Conservation (phyloP, 1,284 basidiomycete genomes). For the Moniliophthora roreri region DNA sequence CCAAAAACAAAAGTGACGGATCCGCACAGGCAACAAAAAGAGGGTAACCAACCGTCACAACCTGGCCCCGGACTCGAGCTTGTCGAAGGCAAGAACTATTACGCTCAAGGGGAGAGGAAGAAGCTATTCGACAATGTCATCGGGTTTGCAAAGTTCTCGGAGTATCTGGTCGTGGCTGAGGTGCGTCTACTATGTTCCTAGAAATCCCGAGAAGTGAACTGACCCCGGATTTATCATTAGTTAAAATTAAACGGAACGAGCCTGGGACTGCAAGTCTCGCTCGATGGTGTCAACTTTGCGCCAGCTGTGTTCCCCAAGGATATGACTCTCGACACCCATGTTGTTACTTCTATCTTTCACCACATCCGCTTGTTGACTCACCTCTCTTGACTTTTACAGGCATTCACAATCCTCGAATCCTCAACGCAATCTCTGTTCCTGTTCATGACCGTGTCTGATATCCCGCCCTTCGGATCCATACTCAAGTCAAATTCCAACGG, state of each 20-base stretch:
- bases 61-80: slow-evolving; percentile 76
- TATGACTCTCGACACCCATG: slow-evolving; percentile 87
- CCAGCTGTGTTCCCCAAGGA: slow-evolving; percentile 87
- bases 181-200: no score
- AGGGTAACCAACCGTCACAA: slow-evolving; percentile 47
- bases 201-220: no score
- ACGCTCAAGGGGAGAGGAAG: slow-evolving; percentile 62
- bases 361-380: no score
- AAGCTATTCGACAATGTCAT: slow-evolving; percentile 86
- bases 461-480: slow-evolving; percentile 86
- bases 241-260: slow-evolving; percentile 57
- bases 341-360: slow-evolving; percentile 23
- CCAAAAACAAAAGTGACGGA: no score
- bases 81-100: slow-evolving; percentile 80
- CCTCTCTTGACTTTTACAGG: slow-evolving; percentile 47
- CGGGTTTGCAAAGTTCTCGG: slow-evolving; percentile 95
- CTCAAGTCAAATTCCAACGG: slow-evolving; percentile 98
- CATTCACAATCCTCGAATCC: slow-evolving; percentile 94
- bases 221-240: slow-evolving; percentile 36
- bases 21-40: slow-evolving; percentile 88
- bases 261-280: slow-evolving; percentile 86
- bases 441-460: slow-evolving; percentile 90
- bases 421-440: slow-evolving; percentile 92
- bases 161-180: slow-evolving; percentile 94
- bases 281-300: slow-evolving; percentile 87